Evolutionary conservation across 1,284 basidiomycete genomes (phyloP), one percentile per base, ranked within the genome.

Genomic region (Psilocybe mexicana): DNA sequence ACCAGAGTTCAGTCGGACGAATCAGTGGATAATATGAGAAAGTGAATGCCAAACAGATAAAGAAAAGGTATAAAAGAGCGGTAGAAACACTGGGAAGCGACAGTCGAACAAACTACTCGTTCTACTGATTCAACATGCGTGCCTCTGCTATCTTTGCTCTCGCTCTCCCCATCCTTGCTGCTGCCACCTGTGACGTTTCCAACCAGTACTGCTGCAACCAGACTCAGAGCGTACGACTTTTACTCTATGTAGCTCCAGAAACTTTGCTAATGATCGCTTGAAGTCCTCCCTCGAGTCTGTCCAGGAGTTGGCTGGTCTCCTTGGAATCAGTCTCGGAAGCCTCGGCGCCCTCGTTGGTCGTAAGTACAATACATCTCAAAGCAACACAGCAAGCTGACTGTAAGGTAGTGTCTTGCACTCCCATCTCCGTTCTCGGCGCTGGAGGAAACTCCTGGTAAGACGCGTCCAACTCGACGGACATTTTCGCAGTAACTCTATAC

Each of bases 151-250:
- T 52, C 35, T 49, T 47, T 43, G 52, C 49, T 46, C 33, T 64
- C 43, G 63, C 60, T 52, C 51, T 66, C 44, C 63, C 61, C 38
- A 33, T 62, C 51, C 52, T 64, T 61, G 63, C 63, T 46, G 60
- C 59, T 50, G 61, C 65, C 54, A 60, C 53, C 43, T 63, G 64
- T 52, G 57, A 62, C 55, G 61, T 59, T 52, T 62, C 60, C 30
- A 14, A 35, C 45, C 57, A 59, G 12, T 47, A 52, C 30, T 65
- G 62, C 61, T 65, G 64, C 59, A 62, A 55, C 55, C 40, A 35
- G n/a, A 40, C 50, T 8, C 57, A 61, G 36, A 42, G 50, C n/a
- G 58, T 62, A 54, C 26, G 55, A 18, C 18, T 18, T 18, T 18
- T 18, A 18, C 18, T 18, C 18, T 18, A 18, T 18, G 18, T 18